Percentiles rank a stretch among this genome's conserved stretches.
Evolutionary conservation across 1,284 basidiomycete species (phyloP).

Genomic region (Sphagnurus paluster): DNA sequence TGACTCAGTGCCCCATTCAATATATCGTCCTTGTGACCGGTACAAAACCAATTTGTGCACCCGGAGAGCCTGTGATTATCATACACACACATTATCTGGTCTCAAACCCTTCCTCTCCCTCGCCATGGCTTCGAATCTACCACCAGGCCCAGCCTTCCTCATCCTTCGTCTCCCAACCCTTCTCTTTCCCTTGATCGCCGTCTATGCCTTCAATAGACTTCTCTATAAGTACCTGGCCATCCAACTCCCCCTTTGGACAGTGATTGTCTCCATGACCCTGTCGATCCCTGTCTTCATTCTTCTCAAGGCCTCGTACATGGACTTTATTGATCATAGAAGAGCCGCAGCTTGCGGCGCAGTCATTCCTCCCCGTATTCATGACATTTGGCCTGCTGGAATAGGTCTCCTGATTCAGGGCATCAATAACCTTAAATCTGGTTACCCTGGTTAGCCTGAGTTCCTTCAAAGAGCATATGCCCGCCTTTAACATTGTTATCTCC

Average conservation of each 20-base stretch:
- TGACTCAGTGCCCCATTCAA: not conserved
- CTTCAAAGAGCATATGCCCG: not conserved
- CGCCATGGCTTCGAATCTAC: conserved; percentile 10
- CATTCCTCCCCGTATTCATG: conserved; percentile 26
- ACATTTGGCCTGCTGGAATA: conserved; percentile 31
- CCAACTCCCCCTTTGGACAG: conserved; percentile 14
- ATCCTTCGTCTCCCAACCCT: conserved; percentile 11
- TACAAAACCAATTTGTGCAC: not conserved
- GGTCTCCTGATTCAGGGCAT: conserved; percentile 27
- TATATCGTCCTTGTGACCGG: not conserved
- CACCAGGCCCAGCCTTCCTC: conserved; percentile 14
- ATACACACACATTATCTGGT: not conserved
- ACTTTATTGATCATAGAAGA: conserved; percentile 23
- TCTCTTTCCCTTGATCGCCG: conserved; percentile 12
- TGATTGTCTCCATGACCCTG: conserved; percentile 18
- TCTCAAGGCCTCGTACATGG: conserved; percentile 20
- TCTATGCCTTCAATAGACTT: conserved; percentile 12
- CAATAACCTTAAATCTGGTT: conserved; percentile 30
- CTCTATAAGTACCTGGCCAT: conserved; percentile 3
- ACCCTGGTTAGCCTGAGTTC: conserved; percentile 25
- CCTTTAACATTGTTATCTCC: not conserved
- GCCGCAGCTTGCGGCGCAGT: conserved; percentile 34
- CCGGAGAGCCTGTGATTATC: conserved; percentile 14
- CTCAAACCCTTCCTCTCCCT: not conserved
- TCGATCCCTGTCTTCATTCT: conserved; percentile 28